A percentile compares a stretch with the other conserved stretches of the same genome.
phyloP scores from a whole-genome alignment of 306 rosid genomes.

The Abrus pulchellus region DNA sequence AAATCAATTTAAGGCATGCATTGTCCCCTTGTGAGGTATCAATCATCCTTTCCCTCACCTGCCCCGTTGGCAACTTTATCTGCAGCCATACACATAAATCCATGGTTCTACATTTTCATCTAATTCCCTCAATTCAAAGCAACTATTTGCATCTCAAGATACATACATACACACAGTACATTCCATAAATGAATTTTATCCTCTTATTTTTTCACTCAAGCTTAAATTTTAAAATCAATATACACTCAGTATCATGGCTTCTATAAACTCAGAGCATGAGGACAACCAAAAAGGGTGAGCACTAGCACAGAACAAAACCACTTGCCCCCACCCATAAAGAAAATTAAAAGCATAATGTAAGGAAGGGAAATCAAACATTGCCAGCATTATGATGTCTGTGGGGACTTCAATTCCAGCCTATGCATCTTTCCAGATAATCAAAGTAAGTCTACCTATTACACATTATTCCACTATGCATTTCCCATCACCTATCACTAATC shows the following conservation, averaged over 20 bases:
- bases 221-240: not conserved
- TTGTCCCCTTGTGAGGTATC: conserved; percentile 65
- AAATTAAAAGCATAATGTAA: conserved; percentile 52
- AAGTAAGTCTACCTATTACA: conserved; percentile 36
- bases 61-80: conserved; percentile 48
- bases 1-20: conserved; percentile 57
- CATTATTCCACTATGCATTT: conserved; percentile 40
- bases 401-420: conserved; percentile 52
- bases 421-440: conserved; percentile 63
- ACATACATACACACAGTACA: conserved; percentile 24
- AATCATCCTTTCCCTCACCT: conserved; percentile 57
- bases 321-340: conserved; percentile 55
- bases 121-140: conserved; percentile 27
- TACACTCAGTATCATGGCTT: not conserved
- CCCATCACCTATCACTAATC: conserved; percentile 47
- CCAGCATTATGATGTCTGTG: conserved; percentile 55
- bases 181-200: conserved; percentile 28
- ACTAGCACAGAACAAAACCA: conserved; percentile 37
- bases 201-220: conserved; percentile 1
- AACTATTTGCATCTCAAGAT: conserved; percentile 37
- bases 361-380: conserved; percentile 34
- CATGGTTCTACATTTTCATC: conserved; percentile 34
- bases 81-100: conserved; percentile 46
- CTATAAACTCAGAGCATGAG: conserved; percentile 42
- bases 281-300: conserved; percentile 47